Percentiles rank a stretch among this genome's conserved stretches.
Evolutionary conservation across 2,329 filamentous ascomycete species (phyloP).

Genomic region (Zelopaecilomyces penicillatus): DNA sequence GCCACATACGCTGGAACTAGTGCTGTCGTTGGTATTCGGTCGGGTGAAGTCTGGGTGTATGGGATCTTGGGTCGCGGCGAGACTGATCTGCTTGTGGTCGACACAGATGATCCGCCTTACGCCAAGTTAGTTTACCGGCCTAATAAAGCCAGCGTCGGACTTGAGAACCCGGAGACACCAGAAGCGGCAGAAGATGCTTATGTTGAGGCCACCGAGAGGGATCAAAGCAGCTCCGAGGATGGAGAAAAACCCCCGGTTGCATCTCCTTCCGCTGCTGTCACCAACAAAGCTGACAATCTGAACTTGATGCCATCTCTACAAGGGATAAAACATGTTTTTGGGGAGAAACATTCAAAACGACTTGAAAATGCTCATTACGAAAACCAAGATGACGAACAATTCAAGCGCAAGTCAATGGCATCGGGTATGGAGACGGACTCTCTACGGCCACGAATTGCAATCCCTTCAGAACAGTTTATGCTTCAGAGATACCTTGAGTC

Average conservation of each 20-base stretch:
- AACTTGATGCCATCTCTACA: too few species aligned
- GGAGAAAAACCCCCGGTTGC: too few species aligned
- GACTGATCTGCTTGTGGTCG: slow-evolving; percentile 59
- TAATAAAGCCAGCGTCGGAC: background rate
- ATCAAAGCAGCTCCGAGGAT: too few species aligned
- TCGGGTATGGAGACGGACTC: background rate
- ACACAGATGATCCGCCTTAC: slow-evolving; percentile 41
- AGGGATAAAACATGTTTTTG: too few species aligned
- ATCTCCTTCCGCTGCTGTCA: too few species aligned
- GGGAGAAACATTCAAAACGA: too few species aligned
- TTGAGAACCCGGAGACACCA: background rate
- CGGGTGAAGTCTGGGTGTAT: slow-evolving; percentile 59
- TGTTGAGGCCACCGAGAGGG: too few species aligned
- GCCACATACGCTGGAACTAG: slow-evolving; percentile 68
- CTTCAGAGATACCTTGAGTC: slow-evolving; percentile 8
- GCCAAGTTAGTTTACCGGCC: slow-evolving; percentile 34
- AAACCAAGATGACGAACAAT: background rate
- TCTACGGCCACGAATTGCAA: background rate
- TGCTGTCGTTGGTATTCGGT: slow-evolving; percentile 57
- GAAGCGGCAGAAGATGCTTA: too few species aligned
- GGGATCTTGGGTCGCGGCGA: slow-evolving; percentile 63
- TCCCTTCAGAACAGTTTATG: slow-evolving; percentile 7
- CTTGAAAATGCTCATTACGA: too few species aligned
- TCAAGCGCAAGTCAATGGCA: background rate
- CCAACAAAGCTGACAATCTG: too few species aligned